Evolutionary conservation across 1,284 basidiomycete species (phyloP), one percentile per base, ranked within the genome.

Genomic region (Trichosporon sp.): DNA sequence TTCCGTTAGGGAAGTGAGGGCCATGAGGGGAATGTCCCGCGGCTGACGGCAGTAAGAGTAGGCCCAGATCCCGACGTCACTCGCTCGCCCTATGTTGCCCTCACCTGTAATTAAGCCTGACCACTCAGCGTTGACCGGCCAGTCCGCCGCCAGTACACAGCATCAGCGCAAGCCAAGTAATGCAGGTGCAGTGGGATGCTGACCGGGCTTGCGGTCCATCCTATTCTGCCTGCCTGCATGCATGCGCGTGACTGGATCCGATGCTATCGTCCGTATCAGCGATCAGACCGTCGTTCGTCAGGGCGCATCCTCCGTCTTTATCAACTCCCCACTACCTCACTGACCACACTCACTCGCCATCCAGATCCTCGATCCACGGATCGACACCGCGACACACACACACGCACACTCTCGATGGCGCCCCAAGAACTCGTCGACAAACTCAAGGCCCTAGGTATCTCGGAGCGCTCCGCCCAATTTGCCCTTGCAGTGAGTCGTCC

Each of bases 391-490:
- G 38, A 61, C 70, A 16, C 26, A 40, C 43, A 71, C 70, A 54
- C 7, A 65, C 59, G 12, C 7, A 65, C 59, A 26, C 31, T 46
- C 31, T 46, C 43, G 43, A 63, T 63, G 59, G 59, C 59, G 59
- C 68, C 56, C 66, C 68, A n/a, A 4, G 77, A 79, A 14, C 74
- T 83, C 31, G 72, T 82, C 10, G 73, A 75, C 6, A 79, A 79
- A 67, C 76, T 83, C n/a, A 75, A 76, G 43, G 73, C 74, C 32
- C 74, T 83, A 43, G 81, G 81, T 4, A 81, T 83, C 65, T 75
- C 76, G 43, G 81, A 83, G 65, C 75, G 76, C 65, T 76, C 80
- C n/a, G 81, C 81, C 4, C 74, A 68, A 35, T 83, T 76, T 71
- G 81, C 81, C n/a, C 71, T 83, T 14, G 48, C 70, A 66, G 81